A percentile compares a stretch with the other conserved stretches of the same genome.
Evolutionary conservation across 805 yeast species (phyloP).

Genomic region (Cyberlindnera nakhonratchasimensis): DNA sequence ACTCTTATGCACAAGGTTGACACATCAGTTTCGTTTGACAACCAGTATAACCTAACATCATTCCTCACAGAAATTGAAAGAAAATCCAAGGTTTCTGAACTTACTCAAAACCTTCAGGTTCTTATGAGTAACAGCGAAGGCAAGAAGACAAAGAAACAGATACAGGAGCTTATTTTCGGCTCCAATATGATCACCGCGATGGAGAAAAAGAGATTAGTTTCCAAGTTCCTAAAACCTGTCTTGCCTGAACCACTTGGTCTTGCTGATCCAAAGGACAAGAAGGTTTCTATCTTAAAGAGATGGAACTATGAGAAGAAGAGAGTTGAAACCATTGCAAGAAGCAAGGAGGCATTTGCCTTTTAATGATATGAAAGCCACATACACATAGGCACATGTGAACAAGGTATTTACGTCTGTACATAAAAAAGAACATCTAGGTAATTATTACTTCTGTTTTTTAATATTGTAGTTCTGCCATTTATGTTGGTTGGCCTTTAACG

Average conservation of each 20-base stretch:
- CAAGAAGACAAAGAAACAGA: constrained; percentile 34
- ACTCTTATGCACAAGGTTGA: constrained; percentile 39
- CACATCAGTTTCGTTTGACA: constrained; percentile 45
- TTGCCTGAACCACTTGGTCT: constrained; percentile 48
- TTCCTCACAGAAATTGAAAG: constrained; percentile 36
- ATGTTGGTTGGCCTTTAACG: too few species aligned
- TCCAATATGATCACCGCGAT: constrained; percentile 30
- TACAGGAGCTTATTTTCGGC: constrained; percentile 41
- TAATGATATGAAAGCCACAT: constrained; percentile 1
- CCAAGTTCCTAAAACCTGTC: constrained; percentile 50
- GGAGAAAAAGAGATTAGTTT: constrained; percentile 33
- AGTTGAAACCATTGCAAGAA: constrained; percentile 52
- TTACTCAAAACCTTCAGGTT: constrained; percentile 19
- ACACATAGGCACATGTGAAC: not conserved
- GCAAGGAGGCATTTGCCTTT: constrained; percentile 44
- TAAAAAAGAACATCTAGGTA: not conserved
- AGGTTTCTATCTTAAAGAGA: constrained; percentile 47
- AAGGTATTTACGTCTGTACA: constrained; percentile 1
- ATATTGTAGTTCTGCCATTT: too few species aligned
- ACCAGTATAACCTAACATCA: constrained; percentile 37
- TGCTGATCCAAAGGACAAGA: constrained; percentile 44
- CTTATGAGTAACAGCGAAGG: constrained; percentile 21
- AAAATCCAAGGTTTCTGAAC: constrained; percentile 23
- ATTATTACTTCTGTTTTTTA: too few species aligned
- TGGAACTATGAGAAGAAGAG: constrained; percentile 57